Percentiles rank a stretch among this genome's conserved stretches.
These are phyloP conservation scores for Trichoderma lentiforme DNA, from an alignment of 2,329 filamentous ascomycete species.

Conservation along the genomic window DNA sequence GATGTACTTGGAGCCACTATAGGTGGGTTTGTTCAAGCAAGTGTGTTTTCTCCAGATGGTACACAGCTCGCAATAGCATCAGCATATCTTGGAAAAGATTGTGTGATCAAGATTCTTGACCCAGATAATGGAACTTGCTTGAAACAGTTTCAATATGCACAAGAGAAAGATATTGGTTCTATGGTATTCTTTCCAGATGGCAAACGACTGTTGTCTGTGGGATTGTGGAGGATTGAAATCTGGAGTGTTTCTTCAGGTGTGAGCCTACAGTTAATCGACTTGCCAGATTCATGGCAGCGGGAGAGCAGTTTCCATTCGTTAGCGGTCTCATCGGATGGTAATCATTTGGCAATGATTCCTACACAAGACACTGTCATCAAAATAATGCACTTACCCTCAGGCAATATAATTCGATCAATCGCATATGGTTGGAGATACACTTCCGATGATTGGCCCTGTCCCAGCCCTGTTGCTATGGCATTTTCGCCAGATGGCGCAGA, in stretches of 20 bases:
- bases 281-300: accelerated
- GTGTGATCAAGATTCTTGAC: neutral
- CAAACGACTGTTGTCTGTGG: neutral
- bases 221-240: accelerated
- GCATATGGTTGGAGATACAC: too few relatives aligned
- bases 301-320: neutral
- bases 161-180: accelerated
- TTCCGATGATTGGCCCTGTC: accelerated
- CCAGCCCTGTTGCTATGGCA: neutral
- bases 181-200: neutral
- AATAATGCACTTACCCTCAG: neutral
- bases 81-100: accelerated
- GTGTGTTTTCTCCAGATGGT: neutral
- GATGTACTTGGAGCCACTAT: neutral
- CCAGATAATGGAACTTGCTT: neutral
- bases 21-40: neutral
- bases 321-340: neutral
- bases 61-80: neutral
- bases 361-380: too few relatives aligned
- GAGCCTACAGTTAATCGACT: neutral
- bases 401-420: neutral
- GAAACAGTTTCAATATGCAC: neutral
- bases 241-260: neutral
- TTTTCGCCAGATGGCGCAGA: neutral
- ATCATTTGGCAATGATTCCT: neutral